Evolutionary conservation across 2,329 filamentous ascomycete genomes (phyloP).

Genomic region (Ascochyta fabae): DNA sequence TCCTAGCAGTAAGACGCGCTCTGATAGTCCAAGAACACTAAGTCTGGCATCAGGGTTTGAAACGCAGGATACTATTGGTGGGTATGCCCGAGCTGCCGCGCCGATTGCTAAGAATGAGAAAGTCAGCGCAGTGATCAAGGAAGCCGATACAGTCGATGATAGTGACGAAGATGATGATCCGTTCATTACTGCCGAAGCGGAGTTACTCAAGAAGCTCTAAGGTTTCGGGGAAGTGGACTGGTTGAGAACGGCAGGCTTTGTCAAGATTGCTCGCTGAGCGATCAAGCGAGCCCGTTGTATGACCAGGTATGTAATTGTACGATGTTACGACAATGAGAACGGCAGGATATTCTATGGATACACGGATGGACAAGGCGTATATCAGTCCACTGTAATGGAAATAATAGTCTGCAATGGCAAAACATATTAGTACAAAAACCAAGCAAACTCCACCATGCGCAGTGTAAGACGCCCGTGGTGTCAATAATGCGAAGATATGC

Average conservation of each 20-base stretch:
- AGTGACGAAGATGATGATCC: slow-evolving; percentile 11
- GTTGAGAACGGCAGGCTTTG: background rate
- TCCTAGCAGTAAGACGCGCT: background rate
- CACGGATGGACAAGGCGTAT: background rate
- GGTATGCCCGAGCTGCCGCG: background rate
- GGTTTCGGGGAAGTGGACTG: background rate
- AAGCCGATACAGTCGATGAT: slow-evolving; percentile 5
- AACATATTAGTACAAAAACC: background rate
- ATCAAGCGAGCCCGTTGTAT: background rate
- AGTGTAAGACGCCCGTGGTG: background rate
- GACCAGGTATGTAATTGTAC: slow-evolving; percentile 13
- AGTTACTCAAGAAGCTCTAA: slow-evolving; percentile 10
- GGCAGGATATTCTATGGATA: background rate
- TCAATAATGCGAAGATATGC: no score
- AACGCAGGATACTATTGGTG: slow-evolving; percentile 26
- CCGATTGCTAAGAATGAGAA: slow-evolving; percentile 5
- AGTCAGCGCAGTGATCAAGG: background rate
- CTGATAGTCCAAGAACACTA: slow-evolving; percentile 15
- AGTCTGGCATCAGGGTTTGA: slow-evolving; percentile 27
- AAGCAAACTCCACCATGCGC: background rate
- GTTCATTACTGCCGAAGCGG: slow-evolving; percentile 10
- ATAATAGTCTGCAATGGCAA: slow-evolving; percentile 10
- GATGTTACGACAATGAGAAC: slow-evolving; percentile 7
- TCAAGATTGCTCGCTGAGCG: background rate
- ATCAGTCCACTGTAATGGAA: background rate